phyloP scores from a whole-genome alignment of 805 yeast species.

The Wickerhamia fluorescens region DNA sequence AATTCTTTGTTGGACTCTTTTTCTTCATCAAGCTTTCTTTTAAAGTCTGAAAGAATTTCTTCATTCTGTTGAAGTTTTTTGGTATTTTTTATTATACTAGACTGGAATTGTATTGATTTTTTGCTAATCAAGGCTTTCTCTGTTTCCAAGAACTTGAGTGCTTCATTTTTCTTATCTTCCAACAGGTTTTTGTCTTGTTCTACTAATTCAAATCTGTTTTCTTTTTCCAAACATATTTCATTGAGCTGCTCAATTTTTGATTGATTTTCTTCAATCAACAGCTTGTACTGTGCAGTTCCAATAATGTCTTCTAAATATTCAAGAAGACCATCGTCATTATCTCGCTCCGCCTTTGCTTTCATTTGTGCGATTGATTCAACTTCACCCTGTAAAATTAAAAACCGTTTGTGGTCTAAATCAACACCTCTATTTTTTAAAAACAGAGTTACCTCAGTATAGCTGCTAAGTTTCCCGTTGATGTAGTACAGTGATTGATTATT shows the following conservation, averaged over 20 bases:
- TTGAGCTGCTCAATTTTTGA: conserved; percentile 64
- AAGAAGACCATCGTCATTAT: conserved; percentile 84
- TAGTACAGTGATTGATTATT: conserved; percentile 75
- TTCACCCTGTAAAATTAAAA: conserved; percentile 93
- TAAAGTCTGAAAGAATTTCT: conserved; percentile 30
- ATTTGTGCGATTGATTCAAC: conserved; percentile 97
- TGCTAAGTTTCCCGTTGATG: conserved; percentile 62
- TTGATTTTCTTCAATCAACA: conserved; percentile 59
- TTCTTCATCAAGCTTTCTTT: conserved; percentile 38
- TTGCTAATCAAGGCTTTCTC: conserved; percentile 56
- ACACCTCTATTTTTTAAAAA: conserved; percentile 76
- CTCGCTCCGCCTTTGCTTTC: conserved; percentile 94
- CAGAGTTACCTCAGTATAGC: conserved; percentile 71
- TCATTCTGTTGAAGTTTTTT: conserved; percentile 33
- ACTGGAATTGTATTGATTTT: conserved; percentile 52
- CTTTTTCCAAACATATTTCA: conserved; percentile 75
- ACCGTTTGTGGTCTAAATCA: conserved; percentile 91
- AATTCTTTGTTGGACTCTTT: conserved; percentile 33
- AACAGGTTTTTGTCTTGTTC: conserved; percentile 61
- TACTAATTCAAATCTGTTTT: conserved; percentile 70
- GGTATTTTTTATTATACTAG: conserved; percentile 33
- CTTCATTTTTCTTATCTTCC: conserved; percentile 65
- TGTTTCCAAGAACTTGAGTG: conserved; percentile 53
- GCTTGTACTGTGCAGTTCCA: conserved; percentile 84
- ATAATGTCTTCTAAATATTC: conserved; percentile 96